A percentile compares a stretch with the other conserved stretches of the same genome.
Evolutionary conservation across 306 rosid genomes (phyloP).

Genomic region (Sicyos baderoa): DNA sequence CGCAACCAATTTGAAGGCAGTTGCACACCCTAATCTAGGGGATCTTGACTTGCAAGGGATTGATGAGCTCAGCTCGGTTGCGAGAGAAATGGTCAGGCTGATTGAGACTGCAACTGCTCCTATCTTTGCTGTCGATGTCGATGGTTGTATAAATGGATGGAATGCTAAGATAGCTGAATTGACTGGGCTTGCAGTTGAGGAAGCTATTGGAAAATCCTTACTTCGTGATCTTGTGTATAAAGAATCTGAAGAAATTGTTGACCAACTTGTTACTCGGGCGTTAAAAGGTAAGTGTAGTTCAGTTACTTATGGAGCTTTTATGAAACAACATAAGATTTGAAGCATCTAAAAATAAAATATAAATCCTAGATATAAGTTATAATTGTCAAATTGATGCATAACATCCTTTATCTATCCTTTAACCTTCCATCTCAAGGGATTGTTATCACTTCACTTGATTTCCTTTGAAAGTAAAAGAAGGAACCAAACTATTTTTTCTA

Average conservation of each 20-base stretch:
- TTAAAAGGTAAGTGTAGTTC: constrained; percentile 51
- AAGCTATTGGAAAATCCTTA: constrained; percentile 92
- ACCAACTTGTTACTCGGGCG: constrained; percentile 62
- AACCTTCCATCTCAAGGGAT: no score
- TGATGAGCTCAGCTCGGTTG: constrained; percentile 91
- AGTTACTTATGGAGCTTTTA: constrained; percentile 26
- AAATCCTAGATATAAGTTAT: background rate
- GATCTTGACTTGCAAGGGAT: constrained; percentile 67
- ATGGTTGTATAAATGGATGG: constrained; percentile 93
- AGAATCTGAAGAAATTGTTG: constrained; percentile 62
- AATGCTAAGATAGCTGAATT: constrained; percentile 86
- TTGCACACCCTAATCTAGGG: constrained; percentile 39
- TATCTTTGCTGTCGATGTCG: constrained; percentile 80
- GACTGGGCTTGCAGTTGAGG: constrained; percentile 80
- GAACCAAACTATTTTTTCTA: background rate
- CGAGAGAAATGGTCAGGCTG: constrained; percentile 95
- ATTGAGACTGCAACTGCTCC: constrained; percentile 99
- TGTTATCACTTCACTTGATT: no score
- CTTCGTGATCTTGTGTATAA: constrained; percentile 65
- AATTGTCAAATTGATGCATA: background rate
- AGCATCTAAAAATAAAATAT: constrained; percentile 5
- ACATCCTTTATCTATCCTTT: background rate
- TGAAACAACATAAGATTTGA: constrained; percentile 9
- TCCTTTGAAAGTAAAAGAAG: background rate
- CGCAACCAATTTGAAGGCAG: constrained; percentile 58